Evolutionary conservation across 345 rosid species (phyloP).

Genomic region (Excoecaria agallocha): DNA sequence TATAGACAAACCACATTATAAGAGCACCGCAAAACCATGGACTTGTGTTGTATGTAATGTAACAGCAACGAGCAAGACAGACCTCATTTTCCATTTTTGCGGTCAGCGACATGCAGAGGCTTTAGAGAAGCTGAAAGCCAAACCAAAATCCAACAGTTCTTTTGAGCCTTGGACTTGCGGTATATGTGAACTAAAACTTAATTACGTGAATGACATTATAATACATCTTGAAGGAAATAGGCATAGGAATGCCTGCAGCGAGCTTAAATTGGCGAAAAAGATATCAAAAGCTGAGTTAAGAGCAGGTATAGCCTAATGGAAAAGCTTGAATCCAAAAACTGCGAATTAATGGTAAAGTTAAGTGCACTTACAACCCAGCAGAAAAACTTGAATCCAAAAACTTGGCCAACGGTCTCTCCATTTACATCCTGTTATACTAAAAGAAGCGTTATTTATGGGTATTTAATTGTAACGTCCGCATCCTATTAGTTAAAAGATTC

Average conservation of each 20-base stretch:
- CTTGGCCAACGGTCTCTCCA: no score
- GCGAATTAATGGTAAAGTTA: no score
- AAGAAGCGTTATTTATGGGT: no score
- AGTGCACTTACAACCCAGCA: no score
- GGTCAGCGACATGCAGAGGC: slow-evolving; percentile 28
- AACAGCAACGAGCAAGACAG: background rate
- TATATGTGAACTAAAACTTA: background rate
- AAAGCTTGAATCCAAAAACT: no score
- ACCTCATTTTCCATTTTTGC: slow-evolving; percentile 18
- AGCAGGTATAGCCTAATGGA: no score
- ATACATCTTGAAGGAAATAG: slow-evolving; percentile 9
- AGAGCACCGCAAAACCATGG: background rate
- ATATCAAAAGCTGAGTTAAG: background rate
- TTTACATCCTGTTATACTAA: no score
- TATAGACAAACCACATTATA: no score
- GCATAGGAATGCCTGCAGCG: background rate
- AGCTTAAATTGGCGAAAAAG: background rate
- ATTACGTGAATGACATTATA: background rate
- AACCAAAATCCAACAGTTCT: background rate
- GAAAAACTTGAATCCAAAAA: no score
- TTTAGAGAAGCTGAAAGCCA: slow-evolving; percentile 8
- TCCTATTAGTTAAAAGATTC: no score
- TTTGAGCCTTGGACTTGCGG: background rate
- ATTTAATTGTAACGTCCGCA: no score
- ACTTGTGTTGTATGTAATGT: background rate